These are phyloP conservation scores for Saccharum hybrid DNA, from an alignment of 202 grass and related monocot species.

Conservation along the genomic window DNA sequence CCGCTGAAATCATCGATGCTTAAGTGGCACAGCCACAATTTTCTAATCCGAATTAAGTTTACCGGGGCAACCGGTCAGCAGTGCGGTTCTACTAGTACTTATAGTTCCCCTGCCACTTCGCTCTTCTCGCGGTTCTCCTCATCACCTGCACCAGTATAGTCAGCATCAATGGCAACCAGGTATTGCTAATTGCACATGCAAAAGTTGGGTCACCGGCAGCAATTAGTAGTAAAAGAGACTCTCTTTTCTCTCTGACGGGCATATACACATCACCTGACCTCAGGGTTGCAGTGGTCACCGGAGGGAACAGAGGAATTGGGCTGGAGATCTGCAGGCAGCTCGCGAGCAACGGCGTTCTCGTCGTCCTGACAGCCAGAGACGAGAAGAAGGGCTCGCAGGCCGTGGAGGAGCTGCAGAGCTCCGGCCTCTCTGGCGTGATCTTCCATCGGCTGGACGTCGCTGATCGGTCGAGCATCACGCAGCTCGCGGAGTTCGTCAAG, in stretches of 20 bases:
- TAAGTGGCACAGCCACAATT: neutral
- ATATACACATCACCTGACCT: neutral
- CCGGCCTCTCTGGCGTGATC: constrained; percentile 40
- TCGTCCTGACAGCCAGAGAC: constrained; percentile 55
- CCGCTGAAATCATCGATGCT: neutral
- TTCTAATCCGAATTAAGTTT: neutral
- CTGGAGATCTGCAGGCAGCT: constrained; percentile 60
- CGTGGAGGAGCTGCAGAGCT: constrained; percentile 33
- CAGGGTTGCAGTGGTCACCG: constrained; percentile 62
- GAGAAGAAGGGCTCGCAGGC: constrained; percentile 46
- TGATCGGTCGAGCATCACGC: constrained; percentile 35
- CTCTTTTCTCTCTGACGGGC: neutral
- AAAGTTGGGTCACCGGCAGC: neutral
- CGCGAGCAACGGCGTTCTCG: constrained; percentile 33
- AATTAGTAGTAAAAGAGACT: neutral
- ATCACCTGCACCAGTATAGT: neutral
- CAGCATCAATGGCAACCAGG: constrained; percentile 35
- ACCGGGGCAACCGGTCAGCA: neutral
- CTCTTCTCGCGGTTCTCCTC: neutral
- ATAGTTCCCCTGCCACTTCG: neutral
- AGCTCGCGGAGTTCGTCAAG: constrained; percentile 48
- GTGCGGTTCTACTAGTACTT: neutral
- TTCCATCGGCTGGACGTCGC: constrained; percentile 61
- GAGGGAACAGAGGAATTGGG: constrained; percentile 53
- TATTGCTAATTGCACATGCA: neutral